Evolutionary conservation across 371 early-diverging fungal genomes (phyloP), one percentile per base, ranked within the genome.

Genomic region (Nematocida minor): DNA sequence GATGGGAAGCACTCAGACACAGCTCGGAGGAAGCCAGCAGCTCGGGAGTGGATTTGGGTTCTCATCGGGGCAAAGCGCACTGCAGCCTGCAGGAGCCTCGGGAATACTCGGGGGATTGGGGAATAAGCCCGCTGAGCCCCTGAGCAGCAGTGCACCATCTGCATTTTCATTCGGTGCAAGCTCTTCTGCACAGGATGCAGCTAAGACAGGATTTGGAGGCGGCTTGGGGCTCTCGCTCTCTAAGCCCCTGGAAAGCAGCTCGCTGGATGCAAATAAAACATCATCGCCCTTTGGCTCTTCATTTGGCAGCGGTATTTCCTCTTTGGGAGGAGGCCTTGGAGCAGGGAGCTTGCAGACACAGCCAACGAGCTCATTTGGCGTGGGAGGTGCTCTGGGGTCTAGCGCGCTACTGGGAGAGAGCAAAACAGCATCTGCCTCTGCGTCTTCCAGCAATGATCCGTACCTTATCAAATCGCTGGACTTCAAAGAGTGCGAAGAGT

Each of bases 401-500:
- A 57, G 57, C 34, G 34, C 16, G 18, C n/a, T 44, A 44, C 34
- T 57, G 11, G 57, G 57, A 14, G 57, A 22, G 42, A 44, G n/a
- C n/a, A 31, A 22, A n/a, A 9, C 16, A 6, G 18, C 63, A 7
- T 14, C 31, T 7, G 42, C 20, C 20, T n/a, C 63, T 41, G 57
- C 11, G 20, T 11, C 22, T 14, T 29, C 57, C 7, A 9, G 41
- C n/a, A 41, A 60, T 9, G 77, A 74, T 34, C 77, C 77, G 25
- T 74, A 74, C 38, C 77, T 74, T 25, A 53, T 74, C 20, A 38
- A 79, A 16, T 16, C 29, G 1, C 53, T 74, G 27, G 42, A 44
- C 77, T 74, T 74, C 34, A 62, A 74, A 47, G 77, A 74, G 55
- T 74, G 77, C 54, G 77, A 74, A 40, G 63, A 60, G 6, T 74